Percentiles rank a stretch among this genome's conserved stretches.
phyloP scores from a whole-genome alignment of 805 yeast species.

The Maudiozyma barnettii region DNA sequence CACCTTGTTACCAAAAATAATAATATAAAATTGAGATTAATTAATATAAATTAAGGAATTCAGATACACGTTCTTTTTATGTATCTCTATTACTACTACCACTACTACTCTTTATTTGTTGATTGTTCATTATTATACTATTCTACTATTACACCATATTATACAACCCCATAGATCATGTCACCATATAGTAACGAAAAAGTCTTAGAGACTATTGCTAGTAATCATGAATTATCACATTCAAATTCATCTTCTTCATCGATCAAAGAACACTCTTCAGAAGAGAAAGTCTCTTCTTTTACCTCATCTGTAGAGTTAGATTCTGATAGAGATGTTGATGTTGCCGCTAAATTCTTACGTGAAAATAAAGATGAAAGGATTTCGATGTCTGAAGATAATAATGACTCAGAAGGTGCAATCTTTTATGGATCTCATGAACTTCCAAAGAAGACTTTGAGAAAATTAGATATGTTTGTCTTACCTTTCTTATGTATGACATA shows the following conservation, averaged over 20 bases:
- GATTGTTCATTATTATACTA: too few species aligned
- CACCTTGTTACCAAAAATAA: too few species aligned
- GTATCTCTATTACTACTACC: too few species aligned
- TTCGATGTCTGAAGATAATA: too few species aligned
- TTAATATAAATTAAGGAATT: too few species aligned
- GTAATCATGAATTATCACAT: not conserved
- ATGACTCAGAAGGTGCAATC: too few species aligned
- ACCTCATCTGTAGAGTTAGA: not conserved
- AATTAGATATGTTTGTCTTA: slow-evolving; percentile 41
- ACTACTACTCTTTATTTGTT: too few species aligned
- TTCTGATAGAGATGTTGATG: slow-evolving; percentile 11
- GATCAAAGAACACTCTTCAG: not conserved
- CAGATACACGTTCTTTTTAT: too few species aligned
- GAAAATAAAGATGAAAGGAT: slow-evolving; percentile 4
- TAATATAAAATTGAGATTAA: too few species aligned
- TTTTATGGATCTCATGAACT: slow-evolving; percentile 21
- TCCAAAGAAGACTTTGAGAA: slow-evolving; percentile 20
- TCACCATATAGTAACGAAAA: not conserved
- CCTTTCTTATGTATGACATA: slow-evolving; percentile 45
- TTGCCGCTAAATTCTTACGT: slow-evolving; percentile 17
- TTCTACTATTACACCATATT: too few species aligned
- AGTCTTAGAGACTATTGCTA: not conserved
- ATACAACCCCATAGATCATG: too few species aligned
- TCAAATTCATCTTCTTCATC: not conserved
- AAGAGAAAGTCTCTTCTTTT: not conserved